Base-by-base conservation (phyloP, 2,329 filamentous ascomycete species). In the Knufia petricola region DNA sequence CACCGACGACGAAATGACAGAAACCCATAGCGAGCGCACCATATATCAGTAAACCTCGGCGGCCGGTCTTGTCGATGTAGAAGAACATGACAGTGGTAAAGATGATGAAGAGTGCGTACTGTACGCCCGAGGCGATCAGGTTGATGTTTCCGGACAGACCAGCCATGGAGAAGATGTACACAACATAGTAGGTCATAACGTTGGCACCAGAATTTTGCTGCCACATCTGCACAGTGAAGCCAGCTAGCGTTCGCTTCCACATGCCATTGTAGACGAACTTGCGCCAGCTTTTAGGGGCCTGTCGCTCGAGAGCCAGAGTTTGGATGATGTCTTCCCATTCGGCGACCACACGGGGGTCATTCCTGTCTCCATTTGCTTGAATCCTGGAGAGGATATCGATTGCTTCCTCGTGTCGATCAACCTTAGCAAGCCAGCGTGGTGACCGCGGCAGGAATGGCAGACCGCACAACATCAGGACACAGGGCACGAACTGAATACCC, bases 151-250 rank as follows among this genome's bases (percentile, higher is more conserved):
- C 62, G 0, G 57, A 62, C 1, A 66, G 51, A 31, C 58, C 56
- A 1, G 66, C 65, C 66, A 68, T 68, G 10, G 31, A n/a, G 50
- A 66, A 67, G 28, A 68, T 58, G 46, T 67, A 68, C 0, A 26
- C 39, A 3, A 51, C 40, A 20, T 39, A 44, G 46, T 59, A 60
- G 15, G 57, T 62, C 61, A 64, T 65, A 21, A 67, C 59, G 40
- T 69, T 69, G 2, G 63, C 64, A 9, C 69, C 43, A 13, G 56
- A 58, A 4, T 73, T 60, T 46, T 75, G 68, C 60, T 78, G 75
- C 75, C 76, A 79, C 19, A 73, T 72, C 59, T 79, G 76, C 2
- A 78, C 73, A 10, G 69, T 71, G 59, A 76, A 72, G 40, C 76
- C 15, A 36, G 32, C 73, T 41, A 78, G 52, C 2, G 75, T 78